A percentile compares a stretch with the other conserved stretches of the same genome.
Evolutionary conservation across 2,329 filamentous ascomycete species (phyloP).

Genomic region (Trichoderma semiorbis): DNA sequence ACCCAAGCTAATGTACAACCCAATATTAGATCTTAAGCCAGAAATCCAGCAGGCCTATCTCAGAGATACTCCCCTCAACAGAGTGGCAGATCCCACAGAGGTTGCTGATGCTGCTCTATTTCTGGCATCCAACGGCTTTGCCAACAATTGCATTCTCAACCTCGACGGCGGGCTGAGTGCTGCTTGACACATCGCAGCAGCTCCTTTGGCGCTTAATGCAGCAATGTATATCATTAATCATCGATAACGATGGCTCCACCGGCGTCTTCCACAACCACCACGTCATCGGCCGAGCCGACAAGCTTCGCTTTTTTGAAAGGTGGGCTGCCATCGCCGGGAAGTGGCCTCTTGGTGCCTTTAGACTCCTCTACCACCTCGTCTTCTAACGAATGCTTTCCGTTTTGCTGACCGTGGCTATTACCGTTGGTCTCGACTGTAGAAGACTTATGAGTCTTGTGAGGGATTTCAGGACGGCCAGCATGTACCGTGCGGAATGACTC

Average conservation of each 20-base stretch:
- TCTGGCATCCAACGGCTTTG: conserved; percentile 72
- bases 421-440: conserved; percentile 39
- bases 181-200: conserved; percentile 37
- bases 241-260: conserved; percentile 66
- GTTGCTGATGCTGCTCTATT: conserved; percentile 81
- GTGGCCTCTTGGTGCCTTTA: conserved; percentile 46
- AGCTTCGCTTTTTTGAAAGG: conserved; percentile 50
- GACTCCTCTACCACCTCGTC: conserved; percentile 30
- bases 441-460: conserved; percentile 49
- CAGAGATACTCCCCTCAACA: conserved; percentile 57
- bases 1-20: conserved; percentile 40
- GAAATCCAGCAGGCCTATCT: conserved; percentile 39
- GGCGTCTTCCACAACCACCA: conserved; percentile 52
- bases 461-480: conserved; percentile 47
- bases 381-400: conserved; percentile 40
- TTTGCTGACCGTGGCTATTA: conserved; percentile 33
- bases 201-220: neutral
- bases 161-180: conserved; percentile 82
- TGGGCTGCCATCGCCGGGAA: conserved; percentile 41
- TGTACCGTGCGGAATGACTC: conserved; percentile 53
- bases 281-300: conserved; percentile 31
- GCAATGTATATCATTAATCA: conserved; percentile 46
- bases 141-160: conserved; percentile 83
- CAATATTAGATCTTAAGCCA: conserved; percentile 35
- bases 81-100: conserved; percentile 67